These are phyloP conservation scores for Candida lessepsii DNA, from an alignment of 805 yeast genomes.

Conservation along the genomic window DNA sequence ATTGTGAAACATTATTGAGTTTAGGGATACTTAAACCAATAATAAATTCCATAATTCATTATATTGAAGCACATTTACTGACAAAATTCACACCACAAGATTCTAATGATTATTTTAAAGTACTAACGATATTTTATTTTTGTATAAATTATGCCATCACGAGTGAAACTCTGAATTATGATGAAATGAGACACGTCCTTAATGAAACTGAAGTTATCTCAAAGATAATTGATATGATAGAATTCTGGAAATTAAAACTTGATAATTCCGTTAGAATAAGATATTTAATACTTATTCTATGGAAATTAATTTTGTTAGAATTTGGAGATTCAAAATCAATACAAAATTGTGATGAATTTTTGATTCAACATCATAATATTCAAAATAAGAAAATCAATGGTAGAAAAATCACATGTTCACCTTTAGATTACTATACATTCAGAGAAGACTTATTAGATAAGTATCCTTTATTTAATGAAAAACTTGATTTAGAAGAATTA, in stretches of 20 bases:
- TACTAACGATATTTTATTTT: conserved; percentile 37
- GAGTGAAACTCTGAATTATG: not conserved
- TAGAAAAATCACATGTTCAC: conserved; percentile 55
- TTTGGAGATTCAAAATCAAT: conserved; percentile 57
- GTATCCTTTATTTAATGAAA: conserved; percentile 72
- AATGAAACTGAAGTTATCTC: conserved; percentile 40
- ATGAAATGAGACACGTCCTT: conserved; percentile 20
- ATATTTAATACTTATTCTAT: conserved; percentile 51
- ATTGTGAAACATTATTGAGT: conserved; percentile 11
- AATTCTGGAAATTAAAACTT: conserved; percentile 63
- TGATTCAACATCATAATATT: conserved; percentile 42
- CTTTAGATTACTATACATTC: conserved; percentile 80
- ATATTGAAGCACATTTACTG: conserved; percentile 13
- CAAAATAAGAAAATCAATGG: conserved; percentile 20
- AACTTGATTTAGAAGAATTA: conserved; percentile 19
- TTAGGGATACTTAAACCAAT: conserved; percentile 8
- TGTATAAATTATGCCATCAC: conserved; percentile 19
- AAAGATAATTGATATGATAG: conserved; percentile 50
- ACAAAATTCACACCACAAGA: conserved; percentile 1
- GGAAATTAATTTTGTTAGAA: conserved; percentile 54
- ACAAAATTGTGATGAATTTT: conserved; percentile 44
- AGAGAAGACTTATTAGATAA: conserved; percentile 71
- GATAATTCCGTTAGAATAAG: conserved; percentile 46
- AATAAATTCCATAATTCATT: not conserved
- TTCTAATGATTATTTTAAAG: conserved; percentile 21